Percentiles rank a stretch among this genome's conserved stretches.
Conservation (phyloP, 495 filamentous ascomycete species). For the Neurospora sp. region DNA sequence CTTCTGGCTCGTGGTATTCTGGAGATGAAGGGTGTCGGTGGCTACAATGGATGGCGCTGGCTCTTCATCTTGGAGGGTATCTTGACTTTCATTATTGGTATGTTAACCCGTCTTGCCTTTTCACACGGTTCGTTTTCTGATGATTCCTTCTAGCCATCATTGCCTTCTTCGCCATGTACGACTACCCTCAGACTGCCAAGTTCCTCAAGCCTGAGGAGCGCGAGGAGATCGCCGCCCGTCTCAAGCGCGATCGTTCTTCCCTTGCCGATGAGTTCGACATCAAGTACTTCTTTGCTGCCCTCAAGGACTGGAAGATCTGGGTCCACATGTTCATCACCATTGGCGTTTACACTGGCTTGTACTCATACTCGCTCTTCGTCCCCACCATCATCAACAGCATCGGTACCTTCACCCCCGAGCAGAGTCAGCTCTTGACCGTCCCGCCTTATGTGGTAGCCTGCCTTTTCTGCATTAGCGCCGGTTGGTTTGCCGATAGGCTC, state of each 20-base stretch:
- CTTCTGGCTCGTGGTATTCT: constrained; percentile 60
- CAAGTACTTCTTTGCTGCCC: constrained; percentile 57
- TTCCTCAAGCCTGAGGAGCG: constrained; percentile 61
- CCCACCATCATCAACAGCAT: constrained; percentile 54
- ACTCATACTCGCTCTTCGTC: constrained; percentile 59
- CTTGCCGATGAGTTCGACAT: constrained; percentile 70
- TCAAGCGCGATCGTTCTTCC: constrained; percentile 60
- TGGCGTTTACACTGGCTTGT: constrained; percentile 46
- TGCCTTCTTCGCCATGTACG: constrained; percentile 63
- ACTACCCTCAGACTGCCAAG: constrained; percentile 68
- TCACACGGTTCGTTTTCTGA: neutral
- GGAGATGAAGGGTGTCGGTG: constrained; percentile 55
- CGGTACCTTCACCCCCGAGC: constrained; percentile 39
- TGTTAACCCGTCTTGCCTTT: constrained; percentile 21
- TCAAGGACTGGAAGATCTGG: constrained; percentile 77
- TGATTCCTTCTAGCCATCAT: constrained; percentile 33
- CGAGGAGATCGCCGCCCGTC: constrained; percentile 52
- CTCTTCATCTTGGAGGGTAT: constrained; percentile 68
- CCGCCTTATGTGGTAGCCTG: constrained; percentile 48
- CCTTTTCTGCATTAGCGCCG: constrained; percentile 39
- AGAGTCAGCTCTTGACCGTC: constrained; percentile 51
- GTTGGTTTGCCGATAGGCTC: constrained; percentile 43
- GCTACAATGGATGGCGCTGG: constrained; percentile 62
- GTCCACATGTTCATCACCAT: constrained; percentile 42
- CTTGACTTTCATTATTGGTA: constrained; percentile 49